Conservation (phyloP, 2,329 filamentous ascomycete species). For the Colletotrichum sp. region DNA sequence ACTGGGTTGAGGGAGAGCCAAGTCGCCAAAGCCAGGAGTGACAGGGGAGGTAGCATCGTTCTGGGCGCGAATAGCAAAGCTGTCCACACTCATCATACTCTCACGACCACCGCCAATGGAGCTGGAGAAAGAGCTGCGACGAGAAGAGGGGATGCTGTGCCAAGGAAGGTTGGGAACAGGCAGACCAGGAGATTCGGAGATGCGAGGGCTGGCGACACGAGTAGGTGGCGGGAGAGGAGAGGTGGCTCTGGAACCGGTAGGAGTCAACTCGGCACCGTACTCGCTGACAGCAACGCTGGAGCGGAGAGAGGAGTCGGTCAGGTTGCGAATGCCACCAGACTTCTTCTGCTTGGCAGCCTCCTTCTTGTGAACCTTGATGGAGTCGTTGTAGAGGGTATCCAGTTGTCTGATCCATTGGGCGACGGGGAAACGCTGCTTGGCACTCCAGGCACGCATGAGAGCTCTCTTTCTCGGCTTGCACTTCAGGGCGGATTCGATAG, state of each 20-base stretch:
- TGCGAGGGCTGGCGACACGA: constrained; percentile 13
- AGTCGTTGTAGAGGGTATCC: constrained; percentile 64
- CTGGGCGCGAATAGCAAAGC: constrained; percentile 28
- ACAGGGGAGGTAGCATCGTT: constrained; percentile 4
- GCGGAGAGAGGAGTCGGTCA: constrained; percentile 14
- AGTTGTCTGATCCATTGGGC: constrained; percentile 71
- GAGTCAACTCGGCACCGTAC: constrained; percentile 7
- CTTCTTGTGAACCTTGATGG: constrained; percentile 56
- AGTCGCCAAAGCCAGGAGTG: constrained; percentile 8
- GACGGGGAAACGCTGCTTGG: constrained; percentile 71
- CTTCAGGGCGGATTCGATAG: constrained; percentile 65
- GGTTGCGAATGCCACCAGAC: constrained; percentile 13
- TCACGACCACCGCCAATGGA: constrained; percentile 13
- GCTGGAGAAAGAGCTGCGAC: constrained; percentile 19
- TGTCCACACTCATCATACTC: constrained; percentile 27
- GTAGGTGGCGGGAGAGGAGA: constrained; percentile 13
- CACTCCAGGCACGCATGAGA: constrained; percentile 69
- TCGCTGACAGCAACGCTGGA: constrained; percentile 14
- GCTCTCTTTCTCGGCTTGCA: constrained; percentile 61
- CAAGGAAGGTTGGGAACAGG: constrained; percentile 13
- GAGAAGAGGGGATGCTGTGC: constrained; percentile 13
- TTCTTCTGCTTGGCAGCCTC: constrained; percentile 27
- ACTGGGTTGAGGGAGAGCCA: constrained; percentile 14
- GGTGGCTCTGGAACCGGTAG: constrained; percentile 5
- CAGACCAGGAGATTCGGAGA: constrained; percentile 14